These are phyloP conservation scores for Verticillium longisporum DNA, from an alignment of 2,329 filamentous ascomycete genomes.

Conservation along the genomic window DNA sequence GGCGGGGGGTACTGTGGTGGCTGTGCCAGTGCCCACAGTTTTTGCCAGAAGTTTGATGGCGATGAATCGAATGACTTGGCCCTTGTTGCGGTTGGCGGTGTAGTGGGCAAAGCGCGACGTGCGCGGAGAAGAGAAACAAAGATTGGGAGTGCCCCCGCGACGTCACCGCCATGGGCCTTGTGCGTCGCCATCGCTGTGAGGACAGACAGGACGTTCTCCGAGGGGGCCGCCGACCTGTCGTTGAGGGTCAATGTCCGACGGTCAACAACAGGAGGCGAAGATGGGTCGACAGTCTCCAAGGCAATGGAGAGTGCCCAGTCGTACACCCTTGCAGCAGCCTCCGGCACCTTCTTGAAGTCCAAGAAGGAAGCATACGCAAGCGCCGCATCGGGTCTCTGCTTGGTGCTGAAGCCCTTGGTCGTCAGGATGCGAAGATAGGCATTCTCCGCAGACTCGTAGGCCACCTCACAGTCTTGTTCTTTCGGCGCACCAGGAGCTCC, in stretches of 20 bases:
- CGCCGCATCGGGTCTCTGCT: slow-evolving; percentile 74
- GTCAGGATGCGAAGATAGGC: slow-evolving; percentile 80
- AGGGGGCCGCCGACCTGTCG: slow-evolving; percentile 49
- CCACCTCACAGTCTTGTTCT: slow-evolving; percentile 68
- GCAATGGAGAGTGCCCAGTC: slow-evolving; percentile 72
- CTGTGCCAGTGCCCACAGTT: slow-evolving; percentile 16
- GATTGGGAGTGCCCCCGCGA: slow-evolving; percentile 69
- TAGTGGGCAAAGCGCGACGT: slow-evolving; percentile 51
- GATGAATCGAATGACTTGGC: not conserved
- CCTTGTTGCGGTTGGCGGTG: slow-evolving; percentile 17
- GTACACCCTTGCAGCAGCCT: slow-evolving; percentile 66
- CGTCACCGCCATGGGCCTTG: slow-evolving; percentile 61
- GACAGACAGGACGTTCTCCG: slow-evolving; percentile 67
- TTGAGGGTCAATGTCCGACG: slow-evolving; percentile 57
- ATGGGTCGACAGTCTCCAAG: slow-evolving; percentile 42
- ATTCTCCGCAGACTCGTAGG: slow-evolving; percentile 63
- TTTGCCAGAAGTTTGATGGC: slow-evolving; percentile 5
- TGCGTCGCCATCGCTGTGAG: slow-evolving; percentile 75
- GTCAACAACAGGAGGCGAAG: slow-evolving; percentile 40
- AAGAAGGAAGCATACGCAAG: slow-evolving; percentile 81
- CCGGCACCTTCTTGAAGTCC: slow-evolving; percentile 63
- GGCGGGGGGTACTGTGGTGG: slow-evolving; percentile 63
- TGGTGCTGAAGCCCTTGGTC: slow-evolving; percentile 69
- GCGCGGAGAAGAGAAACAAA: slow-evolving; percentile 80
- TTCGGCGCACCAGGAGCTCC: slow-evolving; percentile 56